Conservation (phyloP, 805 yeast species). For the Pichia scutulata region DNA sequence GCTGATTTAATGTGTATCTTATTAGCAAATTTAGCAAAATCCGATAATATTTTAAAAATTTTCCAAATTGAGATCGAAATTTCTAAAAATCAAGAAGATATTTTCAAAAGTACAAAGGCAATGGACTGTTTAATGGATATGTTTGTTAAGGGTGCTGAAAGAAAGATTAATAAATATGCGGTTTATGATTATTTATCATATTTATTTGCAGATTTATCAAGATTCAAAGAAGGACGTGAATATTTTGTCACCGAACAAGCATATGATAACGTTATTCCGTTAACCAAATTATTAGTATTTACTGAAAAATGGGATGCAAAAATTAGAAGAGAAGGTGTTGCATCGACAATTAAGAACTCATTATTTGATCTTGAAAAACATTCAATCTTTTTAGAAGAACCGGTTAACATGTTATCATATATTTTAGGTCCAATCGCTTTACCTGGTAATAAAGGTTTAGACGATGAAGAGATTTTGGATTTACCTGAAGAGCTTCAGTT, state of each 20-base stretch:
- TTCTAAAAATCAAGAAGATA: conserved; percentile 29
- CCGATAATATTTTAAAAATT: conserved; percentile 50
- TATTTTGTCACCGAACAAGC: conserved; percentile 67
- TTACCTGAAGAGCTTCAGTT: conserved; percentile 86
- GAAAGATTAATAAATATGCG: conserved; percentile 63
- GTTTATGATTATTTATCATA: conserved; percentile 77
- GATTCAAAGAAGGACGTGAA: conserved; percentile 64
- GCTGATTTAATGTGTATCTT: conserved; percentile 81
- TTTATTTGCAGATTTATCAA: conserved; percentile 84
- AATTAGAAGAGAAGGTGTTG: conserved; percentile 85
- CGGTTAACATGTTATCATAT: conserved; percentile 72
- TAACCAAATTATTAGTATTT: conserved; percentile 74
- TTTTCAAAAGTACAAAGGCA: conserved; percentile 50
- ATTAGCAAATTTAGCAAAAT: conserved; percentile 78
- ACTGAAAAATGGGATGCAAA: conserved; percentile 73
- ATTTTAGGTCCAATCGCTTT: conserved; percentile 74
- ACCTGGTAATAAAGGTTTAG: conserved; percentile 48
- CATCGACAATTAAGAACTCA: conserved; percentile 85
- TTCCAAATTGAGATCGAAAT: conserved; percentile 33
- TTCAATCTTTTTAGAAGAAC: conserved; percentile 46
- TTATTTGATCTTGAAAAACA: conserved; percentile 75
- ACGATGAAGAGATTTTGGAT: conserved; percentile 75
- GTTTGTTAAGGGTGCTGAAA: conserved; percentile 76
- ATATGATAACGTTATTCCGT: conserved; percentile 71
- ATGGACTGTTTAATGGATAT: conserved; percentile 83